These are phyloP conservation scores for Leptomonas pyrrhocoris DNA, from an alignment of 208 protist species.

Conservation along the genomic window DNA sequence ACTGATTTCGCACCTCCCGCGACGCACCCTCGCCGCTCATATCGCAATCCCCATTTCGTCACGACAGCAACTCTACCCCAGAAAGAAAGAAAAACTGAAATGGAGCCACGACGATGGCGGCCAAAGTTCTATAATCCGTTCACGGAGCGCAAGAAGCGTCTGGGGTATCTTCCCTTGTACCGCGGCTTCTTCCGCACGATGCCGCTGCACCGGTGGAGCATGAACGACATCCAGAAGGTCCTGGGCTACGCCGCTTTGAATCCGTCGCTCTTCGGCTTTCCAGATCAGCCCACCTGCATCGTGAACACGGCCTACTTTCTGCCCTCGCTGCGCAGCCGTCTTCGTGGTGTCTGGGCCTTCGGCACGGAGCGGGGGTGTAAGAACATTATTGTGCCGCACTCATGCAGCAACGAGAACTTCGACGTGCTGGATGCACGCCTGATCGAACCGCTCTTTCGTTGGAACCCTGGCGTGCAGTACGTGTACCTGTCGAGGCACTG, in stretches of 20 bases:
- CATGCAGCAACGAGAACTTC: slow-evolving; percentile 72
- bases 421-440: slow-evolving; percentile 81
- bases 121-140: slow-evolving; percentile 89
- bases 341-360: slow-evolving; percentile 79
- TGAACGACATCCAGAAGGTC: slow-evolving; percentile 69
- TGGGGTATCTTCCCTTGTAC: slow-evolving; percentile 65
- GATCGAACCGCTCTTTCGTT: slow-evolving; percentile 84
- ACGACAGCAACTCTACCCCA: too few species aligned
- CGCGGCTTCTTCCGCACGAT: slow-evolving; percentile 84
- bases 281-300: slow-evolving; percentile 82
- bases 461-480: slow-evolving; percentile 88
- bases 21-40: too few species aligned
- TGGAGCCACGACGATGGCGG: slow-evolving; percentile 82
- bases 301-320: slow-evolving; percentile 90
- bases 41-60: too few species aligned
- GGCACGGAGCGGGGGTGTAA: slow-evolving; percentile 87
- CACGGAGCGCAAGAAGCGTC: slow-evolving; percentile 51
- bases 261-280: slow-evolving; percentile 89
- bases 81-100: slow-evolving; percentile 16
- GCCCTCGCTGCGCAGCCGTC: slow-evolving; percentile 72
- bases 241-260: slow-evolving; percentile 78
- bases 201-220: slow-evolving; percentile 82
- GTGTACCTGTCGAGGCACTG: slow-evolving; percentile 87
- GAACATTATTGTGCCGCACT: slow-evolving; percentile 82
- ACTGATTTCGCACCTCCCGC: too few species aligned